Base-by-base conservation (phyloP, 2,329 filamentous ascomycete genomes). In the Diaporthe helianthi region DNA sequence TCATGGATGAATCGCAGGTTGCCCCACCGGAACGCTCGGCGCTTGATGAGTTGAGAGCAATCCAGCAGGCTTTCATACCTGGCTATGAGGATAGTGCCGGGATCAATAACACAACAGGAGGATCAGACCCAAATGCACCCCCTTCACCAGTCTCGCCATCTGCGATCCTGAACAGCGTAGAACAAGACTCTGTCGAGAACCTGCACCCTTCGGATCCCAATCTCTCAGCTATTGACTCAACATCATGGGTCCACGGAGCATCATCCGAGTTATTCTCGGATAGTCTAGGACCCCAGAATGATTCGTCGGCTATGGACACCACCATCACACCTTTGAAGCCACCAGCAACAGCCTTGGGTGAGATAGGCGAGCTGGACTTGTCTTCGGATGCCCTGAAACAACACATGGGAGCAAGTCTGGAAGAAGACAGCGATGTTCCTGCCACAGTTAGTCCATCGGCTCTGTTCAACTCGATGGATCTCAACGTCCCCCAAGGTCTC, bases 151-250 rank as follows among this genome's bases (percentile, higher is more conserved):
- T 67, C 29, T 71, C 71, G 22, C 69, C 71, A 12, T 66, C 71
- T n/a, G 47, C 55, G 15, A 71, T 72, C 15, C n/a, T 72, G 17
- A 69, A 63, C 31, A 72, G 65, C 24, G 71, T 72, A 19, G 71
- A 72, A 29, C 65, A 66, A 24, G 71, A 71, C 13, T 38, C 60
- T 12, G 29, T 60, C 24, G 65, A 70, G n/a, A 65, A 65, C 46
- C 22, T 53, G 13, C 55, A 49, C 26, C 41, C 33, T 6, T 60
- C 60, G 1, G 46, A 33, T n/a, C 38, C 29, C 13, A 41, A 46
- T 19, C 58, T 70, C 4, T 24, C 33, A 17, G 22, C n/a, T 8
- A 44, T 53, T 4, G 64, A 49, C 12, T 31, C 53, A n/a, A 15
- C 51, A 64, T 33, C 53, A 36, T 71, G 70, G 70, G 51, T 31